Percentiles rank a stretch among this genome's conserved stretches.
These are phyloP conservation scores for Neurospora africana DNA, from an alignment of 495 filamentous ascomycete genomes.

Conservation along the genomic window DNA sequence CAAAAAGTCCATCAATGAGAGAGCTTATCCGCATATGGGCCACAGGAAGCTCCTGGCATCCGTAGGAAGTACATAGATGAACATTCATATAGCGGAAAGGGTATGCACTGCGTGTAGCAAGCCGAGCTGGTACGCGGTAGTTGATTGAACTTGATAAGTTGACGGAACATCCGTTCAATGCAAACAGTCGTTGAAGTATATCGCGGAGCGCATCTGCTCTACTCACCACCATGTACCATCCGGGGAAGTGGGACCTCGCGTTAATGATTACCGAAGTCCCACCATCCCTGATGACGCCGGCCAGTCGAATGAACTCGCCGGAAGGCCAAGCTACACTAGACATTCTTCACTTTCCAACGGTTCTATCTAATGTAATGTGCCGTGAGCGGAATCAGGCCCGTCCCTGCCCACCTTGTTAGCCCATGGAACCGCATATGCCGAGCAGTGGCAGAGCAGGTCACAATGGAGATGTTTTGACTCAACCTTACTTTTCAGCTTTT, in stretches of 20 bases:
- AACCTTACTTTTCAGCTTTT: neutral
- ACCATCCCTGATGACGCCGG: neutral
- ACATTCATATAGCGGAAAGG: neutral
- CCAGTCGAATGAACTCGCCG: neutral
- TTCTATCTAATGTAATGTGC: neutral
- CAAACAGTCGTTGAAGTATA: neutral
- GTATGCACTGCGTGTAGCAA: neutral
- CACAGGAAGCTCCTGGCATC: neutral
- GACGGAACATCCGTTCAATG: neutral
- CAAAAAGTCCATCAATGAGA: neutral
- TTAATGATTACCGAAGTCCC: neutral
- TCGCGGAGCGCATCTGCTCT: neutral
- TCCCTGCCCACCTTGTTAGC: neutral
- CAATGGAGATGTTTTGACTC: neutral
- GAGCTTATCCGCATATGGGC: neutral
- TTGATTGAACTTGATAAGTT: neutral
- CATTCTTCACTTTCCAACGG: neutral
- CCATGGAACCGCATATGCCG: neutral
- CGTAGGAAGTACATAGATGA: neutral
- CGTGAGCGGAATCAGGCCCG: neutral
- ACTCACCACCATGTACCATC: neutral
- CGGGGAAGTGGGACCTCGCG: neutral
- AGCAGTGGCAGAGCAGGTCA: neutral
- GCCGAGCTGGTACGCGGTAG: neutral
- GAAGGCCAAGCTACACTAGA: neutral